A percentile compares a stretch with the other conserved stretches of the same genome.
Conservation (phyloP, 495 filamentous ascomycete genomes). For the Tetracladium setigerum region DNA sequence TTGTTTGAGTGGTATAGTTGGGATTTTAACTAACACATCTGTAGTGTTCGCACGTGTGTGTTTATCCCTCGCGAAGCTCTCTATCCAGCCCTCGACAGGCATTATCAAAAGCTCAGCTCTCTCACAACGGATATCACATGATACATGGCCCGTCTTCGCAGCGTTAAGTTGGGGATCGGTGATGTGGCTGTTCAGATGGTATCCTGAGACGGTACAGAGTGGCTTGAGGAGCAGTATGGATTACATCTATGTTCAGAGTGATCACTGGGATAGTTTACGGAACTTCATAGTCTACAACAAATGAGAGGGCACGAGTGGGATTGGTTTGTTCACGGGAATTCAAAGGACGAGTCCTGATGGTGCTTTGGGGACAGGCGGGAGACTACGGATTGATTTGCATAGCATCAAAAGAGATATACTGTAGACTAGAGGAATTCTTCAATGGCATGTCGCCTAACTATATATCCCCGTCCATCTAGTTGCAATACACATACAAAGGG, state of each 20-base stretch:
- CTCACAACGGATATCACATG: slow-evolving; percentile 41
- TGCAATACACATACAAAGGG: not conserved
- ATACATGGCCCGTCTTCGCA: slow-evolving; percentile 89
- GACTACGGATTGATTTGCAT: not conserved
- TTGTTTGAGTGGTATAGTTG: too few species aligned
- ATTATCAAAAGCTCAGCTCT: slow-evolving; percentile 31
- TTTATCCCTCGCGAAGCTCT: slow-evolving; percentile 74
- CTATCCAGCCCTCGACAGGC: slow-evolving; percentile 52
- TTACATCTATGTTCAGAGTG: slow-evolving; percentile 84
- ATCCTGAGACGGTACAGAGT: slow-evolving; percentile 80
- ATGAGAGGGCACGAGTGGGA: slow-evolving; percentile 30
- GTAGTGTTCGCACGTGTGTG: slow-evolving; percentile 81
- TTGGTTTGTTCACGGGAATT: not conserved
- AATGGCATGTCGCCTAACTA: not conserved
- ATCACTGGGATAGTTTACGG: slow-evolving; percentile 75
- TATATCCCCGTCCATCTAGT: not conserved
- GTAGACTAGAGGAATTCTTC: not conserved
- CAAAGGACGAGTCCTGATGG: not conserved
- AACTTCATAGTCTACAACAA: slow-evolving; percentile 82
- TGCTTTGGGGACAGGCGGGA: not conserved
- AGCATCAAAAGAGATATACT: not conserved
- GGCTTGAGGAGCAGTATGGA: slow-evolving; percentile 95
- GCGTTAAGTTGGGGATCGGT: slow-evolving; percentile 81
- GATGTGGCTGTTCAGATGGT: slow-evolving; percentile 92
- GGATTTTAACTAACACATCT: not conserved